Evolutionary conservation across 2,329 filamentous ascomycete genomes (phyloP).

Genomic region (Fusarium pseudograminearum): DNA sequence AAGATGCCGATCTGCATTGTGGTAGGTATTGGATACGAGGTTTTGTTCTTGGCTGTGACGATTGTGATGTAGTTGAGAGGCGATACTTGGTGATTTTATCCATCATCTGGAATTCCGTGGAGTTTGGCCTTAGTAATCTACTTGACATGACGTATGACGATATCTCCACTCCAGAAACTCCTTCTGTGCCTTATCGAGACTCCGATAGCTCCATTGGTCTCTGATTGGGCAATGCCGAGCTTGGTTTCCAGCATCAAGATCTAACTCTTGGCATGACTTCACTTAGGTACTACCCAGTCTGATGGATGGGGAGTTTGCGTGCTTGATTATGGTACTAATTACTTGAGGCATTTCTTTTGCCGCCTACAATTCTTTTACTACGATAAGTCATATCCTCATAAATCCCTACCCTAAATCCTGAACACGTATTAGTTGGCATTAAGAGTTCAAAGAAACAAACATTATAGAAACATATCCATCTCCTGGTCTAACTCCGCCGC

Average conservation of each 20-base stretch:
- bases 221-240: background rate
- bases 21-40: background rate
- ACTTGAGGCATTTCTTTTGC: background rate
- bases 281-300: too few species aligned
- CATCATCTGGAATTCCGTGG: constrained; percentile 6
- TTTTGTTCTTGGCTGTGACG: background rate
- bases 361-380: background rate
- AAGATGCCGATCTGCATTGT: constrained; percentile 39
- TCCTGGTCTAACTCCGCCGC: too few species aligned
- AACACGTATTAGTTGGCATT: rapidly evolving
- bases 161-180: background rate
- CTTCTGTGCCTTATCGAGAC: background rate
- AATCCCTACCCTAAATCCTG: background rate
- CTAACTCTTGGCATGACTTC: background rate
- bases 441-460: background rate
- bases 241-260: background rate
- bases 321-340: background rate
- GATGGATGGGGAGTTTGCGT: rapidly evolving
- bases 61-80: background rate
- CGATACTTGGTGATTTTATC: background rate
- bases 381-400: too few species aligned
- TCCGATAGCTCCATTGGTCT: background rate
- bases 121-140: constrained; percentile 22
- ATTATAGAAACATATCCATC: rapidly evolving
- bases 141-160: constrained; percentile 25